Percentiles rank a stretch among this genome's conserved stretches.
phyloP scores from a whole-genome alignment of 352 stramenopile genomes.

The Phytophthora chlamydospora region DNA sequence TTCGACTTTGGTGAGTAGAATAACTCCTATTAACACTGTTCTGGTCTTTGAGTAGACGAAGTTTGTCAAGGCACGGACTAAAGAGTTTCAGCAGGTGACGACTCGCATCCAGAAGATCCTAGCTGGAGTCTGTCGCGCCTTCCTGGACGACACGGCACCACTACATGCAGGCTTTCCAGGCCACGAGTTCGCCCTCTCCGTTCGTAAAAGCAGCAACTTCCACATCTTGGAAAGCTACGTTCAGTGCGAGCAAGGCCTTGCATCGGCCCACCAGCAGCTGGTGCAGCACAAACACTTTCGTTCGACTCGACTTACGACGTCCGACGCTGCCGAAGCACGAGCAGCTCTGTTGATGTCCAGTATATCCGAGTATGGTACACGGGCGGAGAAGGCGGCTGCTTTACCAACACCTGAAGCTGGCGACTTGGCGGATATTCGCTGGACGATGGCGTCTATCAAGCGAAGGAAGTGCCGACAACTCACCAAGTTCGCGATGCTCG shows the following conservation, averaged over 20 bases:
- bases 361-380: slow-evolving; percentile 1
- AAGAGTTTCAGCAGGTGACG: slow-evolving; percentile 32
- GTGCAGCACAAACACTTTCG: slow-evolving; percentile 62
- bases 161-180: slow-evolving; percentile 51
- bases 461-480: slow-evolving; percentile 61
- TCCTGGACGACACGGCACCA: slow-evolving; percentile 43
- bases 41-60: slow-evolving; percentile 6
- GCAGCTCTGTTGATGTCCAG: slow-evolving; percentile 17
- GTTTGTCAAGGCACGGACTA: slow-evolving; percentile 30
- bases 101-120: slow-evolving; percentile 46
- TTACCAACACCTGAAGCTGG: slow-evolving; percentile 12
- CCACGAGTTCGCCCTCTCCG: slow-evolving; percentile 59
- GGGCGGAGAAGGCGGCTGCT: slow-evolving; percentile 20
- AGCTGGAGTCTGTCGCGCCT: slow-evolving; percentile 39
- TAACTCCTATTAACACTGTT: not conserved
- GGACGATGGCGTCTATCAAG: slow-evolving; percentile 73
- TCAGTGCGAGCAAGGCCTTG: slow-evolving; percentile 53
- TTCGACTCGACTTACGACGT: slow-evolving; percentile 11
- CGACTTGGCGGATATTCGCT: slow-evolving; percentile 60
- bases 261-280: slow-evolving; percentile 56
- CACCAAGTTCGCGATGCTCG: slow-evolving; percentile 53
- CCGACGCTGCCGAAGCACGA: slow-evolving; percentile 26
- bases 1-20: no score
- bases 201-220: slow-evolving; percentile 65
- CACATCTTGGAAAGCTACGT: slow-evolving; percentile 64